Evolutionary conservation across 495 filamentous ascomycete genomes (phyloP), one percentile per base, ranked within the genome.

Genomic region (Talaromyces nanjingensis): DNA sequence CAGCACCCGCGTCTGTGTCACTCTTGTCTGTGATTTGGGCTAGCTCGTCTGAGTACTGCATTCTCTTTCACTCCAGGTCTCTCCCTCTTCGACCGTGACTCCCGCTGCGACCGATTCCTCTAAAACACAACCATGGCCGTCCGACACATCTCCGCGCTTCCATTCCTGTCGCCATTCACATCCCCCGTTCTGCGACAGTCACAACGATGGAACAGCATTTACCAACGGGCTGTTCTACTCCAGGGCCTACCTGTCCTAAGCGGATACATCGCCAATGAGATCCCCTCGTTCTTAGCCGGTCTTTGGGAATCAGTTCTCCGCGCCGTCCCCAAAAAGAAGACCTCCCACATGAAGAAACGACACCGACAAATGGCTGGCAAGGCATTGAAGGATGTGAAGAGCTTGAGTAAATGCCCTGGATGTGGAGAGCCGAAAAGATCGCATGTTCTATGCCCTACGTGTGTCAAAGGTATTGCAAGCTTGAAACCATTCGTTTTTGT

Each of bases 261-360:
- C 77, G n/a, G 79, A 88, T 64, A 79, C 79, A 56, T 73, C 84
- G 64, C 39, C 39, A 53, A 33, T 49, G 84, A 81, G 33, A 67
- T 87, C 12, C 83, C 86, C 1, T 79, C 77, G 8, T 67, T 94
- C 3, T 73, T 96, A 18, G 83, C 83, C 54, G 90, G 87, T 42
- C 83, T 99, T 65, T 98, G 93, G 91, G 96, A 97, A 65, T 91
- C 89, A 2, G 84, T 98, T 42, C 86, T 99, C 37, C 87, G 87
- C 65, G 94, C 94, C 4, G 94, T 97, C 6, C 94, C 94, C 9
- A 99, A 99, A 83, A 98, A 97, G 79, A 99, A 98, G 85, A 96
- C 92, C 9, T 96, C 93, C 25, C 90, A 99, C 75, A 91, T 90
- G 83, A 97, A 96, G 82, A 96, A 90, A 79, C 88, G 94, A 65